Evolutionary conservation across 1,284 basidiomycete species (phyloP).

Genomic region (Schizophyllum commune): DNA sequence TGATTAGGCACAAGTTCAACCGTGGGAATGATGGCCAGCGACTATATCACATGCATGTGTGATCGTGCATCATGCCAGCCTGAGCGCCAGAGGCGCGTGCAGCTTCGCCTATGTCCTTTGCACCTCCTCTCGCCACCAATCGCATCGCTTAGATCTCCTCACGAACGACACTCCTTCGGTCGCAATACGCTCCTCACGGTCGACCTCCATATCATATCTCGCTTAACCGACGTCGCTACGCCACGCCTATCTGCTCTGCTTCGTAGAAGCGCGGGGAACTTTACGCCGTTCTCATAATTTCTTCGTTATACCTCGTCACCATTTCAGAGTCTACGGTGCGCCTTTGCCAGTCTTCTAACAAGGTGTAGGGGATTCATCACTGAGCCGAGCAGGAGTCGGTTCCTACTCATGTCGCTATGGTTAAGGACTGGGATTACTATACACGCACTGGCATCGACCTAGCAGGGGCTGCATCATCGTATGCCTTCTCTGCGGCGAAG

Average conservation of each 20-base stretch:
- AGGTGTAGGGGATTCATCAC: neutral
- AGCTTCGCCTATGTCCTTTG: neutral
- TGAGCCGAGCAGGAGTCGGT: neutral
- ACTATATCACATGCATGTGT: neutral
- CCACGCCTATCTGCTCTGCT: neutral
- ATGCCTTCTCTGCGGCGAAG: slow-evolving; percentile 64
- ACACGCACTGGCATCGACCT: slow-evolving; percentile 54
- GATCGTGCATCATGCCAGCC: neutral
- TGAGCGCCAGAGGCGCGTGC: neutral
- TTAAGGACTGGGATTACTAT: slow-evolving; percentile 48
- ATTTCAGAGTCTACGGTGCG: neutral
- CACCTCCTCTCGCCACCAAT: neutral
- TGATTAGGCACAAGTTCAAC: neutral
- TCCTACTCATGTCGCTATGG: neutral
- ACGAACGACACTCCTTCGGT: neutral
- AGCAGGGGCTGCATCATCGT: slow-evolving; percentile 49
- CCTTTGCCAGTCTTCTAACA: neutral
- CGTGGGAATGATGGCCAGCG: neutral
- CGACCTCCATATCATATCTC: neutral
- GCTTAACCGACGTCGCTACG: neutral
- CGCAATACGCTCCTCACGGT: neutral
- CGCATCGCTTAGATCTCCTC: neutral
- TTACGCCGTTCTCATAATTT: neutral
- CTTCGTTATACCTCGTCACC: neutral
- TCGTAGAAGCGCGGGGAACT: neutral